These are phyloP conservation scores for Uronychia setigera DNA, from an alignment of 73 alveolate species.

Conservation along the genomic window DNA sequence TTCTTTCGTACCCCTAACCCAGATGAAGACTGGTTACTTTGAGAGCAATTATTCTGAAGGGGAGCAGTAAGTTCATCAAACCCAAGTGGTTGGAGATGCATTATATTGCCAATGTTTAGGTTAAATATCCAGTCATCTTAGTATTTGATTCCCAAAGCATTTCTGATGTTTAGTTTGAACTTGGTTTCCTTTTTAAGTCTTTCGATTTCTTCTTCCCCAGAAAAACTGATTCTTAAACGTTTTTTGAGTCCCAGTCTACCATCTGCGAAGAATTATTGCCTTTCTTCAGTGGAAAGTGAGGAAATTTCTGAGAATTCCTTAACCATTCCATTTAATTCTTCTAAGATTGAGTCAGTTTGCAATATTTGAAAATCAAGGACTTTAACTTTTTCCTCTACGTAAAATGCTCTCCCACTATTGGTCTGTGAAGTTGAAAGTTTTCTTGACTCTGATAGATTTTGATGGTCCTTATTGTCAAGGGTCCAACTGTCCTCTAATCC, in stretches of 20 bases:
- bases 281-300: background rate
- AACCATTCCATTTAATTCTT: background rate
- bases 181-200: conserved; percentile 29
- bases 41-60: conserved; percentile 54
- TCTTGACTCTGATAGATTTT: too few species aligned
- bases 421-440: too few species aligned
- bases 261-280: background rate
- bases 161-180: conserved; percentile 56
- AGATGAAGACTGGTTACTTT: conserved; percentile 15
- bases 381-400: conserved; percentile 32
- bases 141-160: conserved; percentile 51
- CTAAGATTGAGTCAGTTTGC: conserved; percentile 2
- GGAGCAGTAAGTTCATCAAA: conserved; percentile 59
- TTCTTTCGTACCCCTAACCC: conserved; percentile 30
- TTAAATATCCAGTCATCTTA: conserved; percentile 71
- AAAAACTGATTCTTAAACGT: conserved; percentile 38
- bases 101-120: conserved; percentile 59
- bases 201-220: conserved; percentile 55
- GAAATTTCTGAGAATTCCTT: conserved; percentile 8
- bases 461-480: background rate
- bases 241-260: conserved; percentile 33
- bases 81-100: conserved; percentile 59
- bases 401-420: conserved; percentile 3
- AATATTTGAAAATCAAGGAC: conserved; percentile 15
- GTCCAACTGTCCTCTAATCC: background rate